These are phyloP conservation scores for Berberis thunbergii DNA, from an alignment of 164 flowering plant species.

Conservation along the genomic window DNA sequence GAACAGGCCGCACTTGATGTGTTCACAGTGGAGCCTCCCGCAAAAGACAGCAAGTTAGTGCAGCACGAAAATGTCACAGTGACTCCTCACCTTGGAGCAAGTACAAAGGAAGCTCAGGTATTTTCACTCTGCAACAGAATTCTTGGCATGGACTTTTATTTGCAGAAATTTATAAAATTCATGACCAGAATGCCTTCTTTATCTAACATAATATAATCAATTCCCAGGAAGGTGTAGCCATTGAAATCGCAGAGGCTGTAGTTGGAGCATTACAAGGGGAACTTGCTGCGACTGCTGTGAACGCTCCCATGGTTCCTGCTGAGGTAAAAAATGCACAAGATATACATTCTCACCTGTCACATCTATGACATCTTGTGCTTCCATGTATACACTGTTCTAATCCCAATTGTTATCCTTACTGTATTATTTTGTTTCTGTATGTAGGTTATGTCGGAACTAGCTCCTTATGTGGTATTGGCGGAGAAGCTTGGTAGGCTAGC, in stretches of 20 bases:
- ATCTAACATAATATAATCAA: background rate
- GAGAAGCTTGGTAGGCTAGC: conserved; percentile 78
- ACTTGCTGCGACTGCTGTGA: conserved; percentile 82
- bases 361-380: background rate
- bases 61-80: conserved; percentile 69
- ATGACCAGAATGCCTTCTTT: background rate
- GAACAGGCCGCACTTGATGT: conserved; percentile 88
- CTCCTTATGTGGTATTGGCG: conserved; percentile 58
- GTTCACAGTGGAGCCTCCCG: conserved; percentile 75
- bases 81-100: conserved; percentile 93
- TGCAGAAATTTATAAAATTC: too few species aligned
- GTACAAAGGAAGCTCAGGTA: conserved; percentile 90
- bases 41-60: conserved; percentile 55
- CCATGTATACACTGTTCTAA: background rate
- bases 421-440: background rate
- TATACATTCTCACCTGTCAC: background rate
- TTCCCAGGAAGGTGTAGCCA: conserved; percentile 78
- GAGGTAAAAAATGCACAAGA: conserved; percentile 36
- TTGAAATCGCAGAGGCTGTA: conserved; percentile 91
- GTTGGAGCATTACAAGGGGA: conserved; percentile 73
- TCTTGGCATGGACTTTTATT: background rate
- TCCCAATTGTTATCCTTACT: background rate
- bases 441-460: conserved; percentile 63
- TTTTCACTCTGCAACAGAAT: background rate
- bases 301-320: conserved; percentile 85